Evolutionary conservation across 2,329 filamentous ascomycete genomes (phyloP).

Genomic region (Arthrobotrys sphaeroides): DNA sequence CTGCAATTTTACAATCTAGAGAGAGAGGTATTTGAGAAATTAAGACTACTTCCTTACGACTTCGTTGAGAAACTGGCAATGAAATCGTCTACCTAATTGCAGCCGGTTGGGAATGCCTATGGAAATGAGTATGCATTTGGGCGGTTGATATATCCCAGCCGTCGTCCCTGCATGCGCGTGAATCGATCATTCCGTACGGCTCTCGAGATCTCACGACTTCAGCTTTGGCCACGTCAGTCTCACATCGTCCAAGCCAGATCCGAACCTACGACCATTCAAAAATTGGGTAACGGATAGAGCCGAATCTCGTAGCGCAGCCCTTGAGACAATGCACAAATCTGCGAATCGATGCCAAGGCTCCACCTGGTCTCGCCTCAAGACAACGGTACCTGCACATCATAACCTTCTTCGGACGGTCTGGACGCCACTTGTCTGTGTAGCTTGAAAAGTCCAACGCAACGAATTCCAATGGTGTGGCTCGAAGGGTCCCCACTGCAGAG

Average conservation of each 20-base stretch:
- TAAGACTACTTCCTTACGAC: too few relatives aligned
- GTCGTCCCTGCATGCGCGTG: not conserved
- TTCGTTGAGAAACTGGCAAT: too few relatives aligned
- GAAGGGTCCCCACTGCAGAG: not conserved
- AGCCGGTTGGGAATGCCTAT: too few relatives aligned
- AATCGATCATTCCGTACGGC: too few relatives aligned
- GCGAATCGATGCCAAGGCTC: slow-evolving; percentile 7
- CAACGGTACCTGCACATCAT: slow-evolving; percentile 32
- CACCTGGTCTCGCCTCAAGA: slow-evolving; percentile 5
- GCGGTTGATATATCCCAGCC: too few relatives aligned
- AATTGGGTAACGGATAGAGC: not conserved
- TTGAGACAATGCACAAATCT: not conserved
- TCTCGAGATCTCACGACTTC: not conserved
- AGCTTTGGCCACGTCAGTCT: slow-evolving; percentile 17
- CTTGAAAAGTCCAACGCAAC: slow-evolving; percentile 6
- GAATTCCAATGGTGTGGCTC: not conserved
- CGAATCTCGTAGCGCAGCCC: not conserved
- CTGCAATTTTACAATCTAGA: too few relatives aligned
- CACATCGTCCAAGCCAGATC: not conserved
- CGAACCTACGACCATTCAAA: not conserved
- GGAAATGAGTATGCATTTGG: too few relatives aligned
- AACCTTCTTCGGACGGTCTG: slow-evolving; percentile 11
- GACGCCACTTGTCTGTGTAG: slow-evolving; percentile 1
- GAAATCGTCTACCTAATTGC: too few relatives aligned
- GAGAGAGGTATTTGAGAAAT: too few relatives aligned